These are phyloP conservation scores for Singerocomus inundabilis DNA, from an alignment of 1,284 basidiomycete species.

Conservation along the genomic window DNA sequence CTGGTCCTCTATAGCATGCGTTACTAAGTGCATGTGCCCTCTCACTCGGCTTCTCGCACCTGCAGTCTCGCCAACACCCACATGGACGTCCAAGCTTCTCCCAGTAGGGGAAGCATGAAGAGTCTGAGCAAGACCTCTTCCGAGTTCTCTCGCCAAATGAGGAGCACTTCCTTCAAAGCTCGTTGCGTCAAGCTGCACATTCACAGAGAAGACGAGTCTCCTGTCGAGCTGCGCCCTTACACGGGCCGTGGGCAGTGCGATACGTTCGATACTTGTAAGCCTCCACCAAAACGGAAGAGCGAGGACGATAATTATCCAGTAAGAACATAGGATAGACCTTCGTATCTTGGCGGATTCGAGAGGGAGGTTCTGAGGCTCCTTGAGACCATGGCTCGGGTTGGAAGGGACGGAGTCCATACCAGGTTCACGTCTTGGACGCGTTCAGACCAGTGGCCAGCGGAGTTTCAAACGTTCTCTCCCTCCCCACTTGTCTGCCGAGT, in stretches of 20 bases:
- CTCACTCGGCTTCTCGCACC: slow-evolving; percentile 24
- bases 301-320: slow-evolving; percentile 72
- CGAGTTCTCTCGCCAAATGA: slow-evolving; percentile 24
- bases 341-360: slow-evolving; percentile 51
- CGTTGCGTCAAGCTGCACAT: slow-evolving; percentile 44
- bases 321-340: slow-evolving; percentile 63
- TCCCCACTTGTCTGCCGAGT: slow-evolving; percentile 17
- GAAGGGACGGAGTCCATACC: slow-evolving; percentile 24
- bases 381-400: slow-evolving; percentile 32
- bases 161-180: slow-evolving; percentile 17
- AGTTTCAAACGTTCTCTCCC: slow-evolving; percentile 33
- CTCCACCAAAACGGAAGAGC: slow-evolving; percentile 87
- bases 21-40: slow-evolving; percentile 10
- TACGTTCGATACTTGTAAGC: slow-evolving; percentile 81
- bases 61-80: slow-evolving; percentile 24
- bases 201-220: slow-evolving; percentile 51
- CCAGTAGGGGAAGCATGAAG: slow-evolving; percentile 32
- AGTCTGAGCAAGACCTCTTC: slow-evolving; percentile 14
- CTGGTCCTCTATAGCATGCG: slow-evolving; percentile 15
- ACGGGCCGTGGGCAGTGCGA: slow-evolving; percentile 65
- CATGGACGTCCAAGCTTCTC: slow-evolving; percentile 40
- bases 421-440: slow-evolving; percentile 10
- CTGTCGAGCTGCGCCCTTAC: slow-evolving; percentile 53
- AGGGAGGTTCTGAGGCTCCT: slow-evolving; percentile 50
- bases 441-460: slow-evolving; percentile 20